phyloP scores from a whole-genome alignment of 306 rosid species.

The Rosa chinensis region DNA sequence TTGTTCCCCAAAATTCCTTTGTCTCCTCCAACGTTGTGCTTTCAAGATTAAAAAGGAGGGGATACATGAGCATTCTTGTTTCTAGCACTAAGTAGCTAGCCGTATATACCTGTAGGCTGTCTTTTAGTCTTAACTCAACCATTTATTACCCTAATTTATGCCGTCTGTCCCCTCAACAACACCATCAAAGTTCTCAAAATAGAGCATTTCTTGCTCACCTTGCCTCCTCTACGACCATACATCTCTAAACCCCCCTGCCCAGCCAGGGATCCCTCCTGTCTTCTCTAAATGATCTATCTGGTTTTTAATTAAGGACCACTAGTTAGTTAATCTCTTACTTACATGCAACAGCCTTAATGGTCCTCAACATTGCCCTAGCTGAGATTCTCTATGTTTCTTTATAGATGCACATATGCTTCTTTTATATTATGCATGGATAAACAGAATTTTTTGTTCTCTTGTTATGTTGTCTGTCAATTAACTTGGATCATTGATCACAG shows the following conservation, averaged over 20 bases:
- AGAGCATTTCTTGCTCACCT: slow-evolving; percentile 36
- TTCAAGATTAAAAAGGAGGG: slow-evolving; percentile 17
- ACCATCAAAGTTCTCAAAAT: slow-evolving; percentile 55
- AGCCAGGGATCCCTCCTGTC: slow-evolving; percentile 36
- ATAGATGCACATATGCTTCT: background rate
- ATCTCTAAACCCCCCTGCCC: slow-evolving; percentile 20
- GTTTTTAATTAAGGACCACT: background rate
- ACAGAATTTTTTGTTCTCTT: background rate
- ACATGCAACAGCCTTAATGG: background rate
- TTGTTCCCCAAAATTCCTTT: slow-evolving; percentile 45
- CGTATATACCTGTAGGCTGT: slow-evolving; percentile 28
- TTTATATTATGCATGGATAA: background rate
- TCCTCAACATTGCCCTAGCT: background rate
- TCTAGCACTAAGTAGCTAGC: slow-evolving; percentile 14
- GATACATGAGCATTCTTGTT: slow-evolving; percentile 35
- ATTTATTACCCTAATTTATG: slow-evolving; percentile 40
- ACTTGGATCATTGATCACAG: background rate
- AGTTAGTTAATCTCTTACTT: background rate
- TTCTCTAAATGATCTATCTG: background rate
- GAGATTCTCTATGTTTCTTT: slow-evolving; percentile 3
- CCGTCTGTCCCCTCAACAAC: slow-evolving; percentile 57
- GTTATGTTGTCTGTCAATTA: background rate
- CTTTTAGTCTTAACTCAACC: slow-evolving; percentile 21
- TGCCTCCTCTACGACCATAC: slow-evolving; percentile 37
- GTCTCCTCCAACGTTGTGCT: slow-evolving; percentile 28